Base-by-base conservation (phyloP, 2,329 filamentous ascomycete genomes). In the Macrophomina tecta region DNA sequence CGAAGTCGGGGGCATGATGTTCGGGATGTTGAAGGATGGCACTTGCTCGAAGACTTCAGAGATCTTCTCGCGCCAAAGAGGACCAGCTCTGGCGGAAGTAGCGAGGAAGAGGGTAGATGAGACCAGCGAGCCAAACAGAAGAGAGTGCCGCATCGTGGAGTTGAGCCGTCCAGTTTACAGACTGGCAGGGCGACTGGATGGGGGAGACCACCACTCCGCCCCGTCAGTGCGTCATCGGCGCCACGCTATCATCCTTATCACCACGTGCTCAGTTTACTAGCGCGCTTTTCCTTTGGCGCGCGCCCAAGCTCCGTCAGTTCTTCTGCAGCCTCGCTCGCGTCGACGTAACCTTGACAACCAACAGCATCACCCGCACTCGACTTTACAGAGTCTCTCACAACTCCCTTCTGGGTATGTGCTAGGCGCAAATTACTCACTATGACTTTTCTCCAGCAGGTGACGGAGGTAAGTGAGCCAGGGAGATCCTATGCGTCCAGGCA, bases 81-180 rank as follows among this genome's bases (percentile, higher is more conserved):
- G 75, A 18, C 73, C 73, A 9, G 75, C 72, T 66, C 74, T 69
- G 9, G 76, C 75, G 30, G 74, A 73, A 51, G 75, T 73, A 62
- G 74, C 72, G 66, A 78, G 70, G 23, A 63, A 53, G 14, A 63
- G 32, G n/a, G 58, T 23, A 9, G 49, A 63, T 5, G 48, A 11
- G n/a, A 63, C 12, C 14, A 62, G 45, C 5, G 58, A 62, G 11
- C 48, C 49, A 11, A 62, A 18, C 38, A 67, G 30, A 2, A 67
- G n/a, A 34, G 46, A 30, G 40, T 40, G 30, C 38, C 34, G 49
- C 65, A 67, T 67, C 38, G 36, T 66, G 48, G 7, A 36, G 38
- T 64, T 34, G 61, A 30, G 46, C 45, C 49, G 58, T 62, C 58
- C 11, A 28, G 58, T 28, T 49, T 30, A 23, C 18, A 11, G 38